Conservation (phyloP, 805 yeast species). For the Kazachstania psychrophila region DNA sequence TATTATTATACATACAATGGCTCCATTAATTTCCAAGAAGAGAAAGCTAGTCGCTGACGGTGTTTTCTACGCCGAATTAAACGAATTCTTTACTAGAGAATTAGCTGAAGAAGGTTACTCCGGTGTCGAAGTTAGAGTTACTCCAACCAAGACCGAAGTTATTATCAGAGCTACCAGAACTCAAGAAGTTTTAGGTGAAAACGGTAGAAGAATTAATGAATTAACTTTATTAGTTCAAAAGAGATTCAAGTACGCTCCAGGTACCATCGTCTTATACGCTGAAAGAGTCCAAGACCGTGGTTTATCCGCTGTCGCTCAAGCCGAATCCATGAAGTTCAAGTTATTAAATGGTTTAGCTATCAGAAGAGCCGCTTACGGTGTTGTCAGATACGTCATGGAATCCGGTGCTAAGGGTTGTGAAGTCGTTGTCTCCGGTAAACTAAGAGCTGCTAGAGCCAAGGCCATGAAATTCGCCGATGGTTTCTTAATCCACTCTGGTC, state of each 20-base stretch:
- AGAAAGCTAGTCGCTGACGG: conserved; percentile 99
- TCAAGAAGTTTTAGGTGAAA: conserved; percentile 97
- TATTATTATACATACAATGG: conserved; percentile 24
- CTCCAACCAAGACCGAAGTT: conserved; percentile 96
- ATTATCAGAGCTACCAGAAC: conserved; percentile 99
- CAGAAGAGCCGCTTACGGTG: conserved; percentile 99
- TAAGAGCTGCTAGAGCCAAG: conserved; percentile 99
- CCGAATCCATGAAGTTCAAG: conserved; percentile 97
- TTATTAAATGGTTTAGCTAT: conserved; percentile 97
- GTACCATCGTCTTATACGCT: conserved; percentile 89
- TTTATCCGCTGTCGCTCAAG: conserved; percentile 98
- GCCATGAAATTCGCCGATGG: conserved; percentile 99
- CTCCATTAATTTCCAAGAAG: conserved; percentile 76
- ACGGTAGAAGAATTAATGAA: conserved; percentile 99
- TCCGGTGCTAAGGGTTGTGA: conserved; percentile 99
- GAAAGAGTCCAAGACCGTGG: conserved; percentile 99
- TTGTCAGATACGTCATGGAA: conserved; percentile 98
- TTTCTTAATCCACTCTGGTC: conserved; percentile 99
- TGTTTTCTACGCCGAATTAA: conserved; percentile 99
- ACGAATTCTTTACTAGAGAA: conserved; percentile 99
- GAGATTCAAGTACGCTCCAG: conserved; percentile 96
- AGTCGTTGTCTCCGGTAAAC: conserved; percentile 98
- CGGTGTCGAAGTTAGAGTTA: conserved; percentile 98
- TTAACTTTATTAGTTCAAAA: conserved; percentile 94
- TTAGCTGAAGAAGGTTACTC: conserved; percentile 99